Evolutionary conservation across 2,329 filamentous ascomycete species (phyloP).

Genomic region (Pyricularia grisea): DNA sequence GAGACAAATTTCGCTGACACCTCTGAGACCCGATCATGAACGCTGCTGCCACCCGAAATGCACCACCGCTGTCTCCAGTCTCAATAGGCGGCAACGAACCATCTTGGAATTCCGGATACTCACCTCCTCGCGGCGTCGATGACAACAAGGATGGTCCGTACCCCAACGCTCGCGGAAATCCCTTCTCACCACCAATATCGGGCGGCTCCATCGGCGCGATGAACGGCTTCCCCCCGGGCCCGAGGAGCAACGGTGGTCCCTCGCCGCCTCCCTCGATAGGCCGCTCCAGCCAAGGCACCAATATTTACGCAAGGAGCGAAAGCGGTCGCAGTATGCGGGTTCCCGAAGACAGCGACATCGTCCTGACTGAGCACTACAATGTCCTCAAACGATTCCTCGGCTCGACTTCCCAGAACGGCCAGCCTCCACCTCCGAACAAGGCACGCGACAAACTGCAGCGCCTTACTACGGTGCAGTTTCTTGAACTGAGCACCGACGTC

Average conservation of each 20-base stretch:
- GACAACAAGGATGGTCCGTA: slow-evolving; percentile 42
- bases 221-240: slow-evolving; percentile 48
- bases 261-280: slow-evolving; percentile 86
- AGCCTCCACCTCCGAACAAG: slow-evolving; percentile 68
- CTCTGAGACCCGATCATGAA: slow-evolving; percentile 46
- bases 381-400: slow-evolving; percentile 70
- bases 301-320: slow-evolving; percentile 56
- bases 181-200: slow-evolving; percentile 62
- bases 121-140: slow-evolving; percentile 21
- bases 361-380: slow-evolving; percentile 72
- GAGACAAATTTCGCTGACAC: neutral
- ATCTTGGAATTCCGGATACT: slow-evolving; percentile 59
- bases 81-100: slow-evolving; percentile 71
- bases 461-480: slow-evolving; percentile 85
- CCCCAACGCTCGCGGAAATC: slow-evolving; percentile 45
- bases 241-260: slow-evolving; percentile 51
- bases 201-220: slow-evolving; percentile 51
- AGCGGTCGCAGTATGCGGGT: slow-evolving; percentile 47
- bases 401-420: slow-evolving; percentile 62
- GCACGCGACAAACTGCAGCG: slow-evolving; percentile 90
- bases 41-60: slow-evolving; percentile 46
- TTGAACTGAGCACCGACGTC: slow-evolving; percentile 95
- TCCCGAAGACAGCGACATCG: slow-evolving; percentile 47
- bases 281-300: slow-evolving; percentile 72
- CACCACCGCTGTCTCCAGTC: slow-evolving; percentile 72